Percentiles rank a stretch among this genome's conserved stretches.
phyloP scores from a whole-genome alignment of 495 filamentous ascomycete species.

The Chaetomium cochliodes region DNA sequence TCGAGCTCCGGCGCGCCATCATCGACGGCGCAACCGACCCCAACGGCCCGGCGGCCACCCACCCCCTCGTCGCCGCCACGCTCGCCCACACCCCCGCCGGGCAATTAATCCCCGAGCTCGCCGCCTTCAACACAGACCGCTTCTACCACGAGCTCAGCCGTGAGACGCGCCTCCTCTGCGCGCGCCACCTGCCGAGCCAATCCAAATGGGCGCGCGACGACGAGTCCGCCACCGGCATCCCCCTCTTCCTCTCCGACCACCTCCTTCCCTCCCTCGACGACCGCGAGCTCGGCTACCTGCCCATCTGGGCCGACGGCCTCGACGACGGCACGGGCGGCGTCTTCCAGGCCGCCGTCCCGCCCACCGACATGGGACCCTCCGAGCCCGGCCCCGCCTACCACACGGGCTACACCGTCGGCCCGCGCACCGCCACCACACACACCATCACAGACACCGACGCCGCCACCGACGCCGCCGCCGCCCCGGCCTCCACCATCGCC shows the following conservation, averaged over 20 bases:
- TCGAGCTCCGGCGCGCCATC: too few relatives aligned
- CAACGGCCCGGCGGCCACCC: not conserved
- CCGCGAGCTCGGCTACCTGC: constrained; percentile 45
- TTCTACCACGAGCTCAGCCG: not conserved
- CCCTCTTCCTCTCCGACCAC: constrained; percentile 36
- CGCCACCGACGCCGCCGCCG: not conserved
- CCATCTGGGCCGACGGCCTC: constrained; percentile 49
- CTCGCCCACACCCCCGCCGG: not conserved
- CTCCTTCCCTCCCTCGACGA: constrained; percentile 36
- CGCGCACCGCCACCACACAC: constrained; percentile 14
- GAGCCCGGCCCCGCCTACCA: constrained; percentile 48
- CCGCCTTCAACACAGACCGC: not conserved
- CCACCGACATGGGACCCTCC: constrained; percentile 42
- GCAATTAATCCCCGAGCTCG: not conserved
- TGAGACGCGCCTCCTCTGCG: not conserved
- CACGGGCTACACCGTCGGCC: constrained; percentile 42
- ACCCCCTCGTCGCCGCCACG: not conserved
- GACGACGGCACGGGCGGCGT: constrained; percentile 49
- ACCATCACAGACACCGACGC: not conserved
- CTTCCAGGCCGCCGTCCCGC: constrained; percentile 41
- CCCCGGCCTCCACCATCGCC: constrained; percentile 16
- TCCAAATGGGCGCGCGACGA: not conserved
- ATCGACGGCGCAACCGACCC: not conserved
- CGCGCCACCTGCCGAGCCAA: constrained; percentile 7
- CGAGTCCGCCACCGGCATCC: constrained; percentile 17